Evolutionary conservation across 768 basidiomycete species (phyloP).

Genomic region (Leccinum pellstonianum): DNA sequence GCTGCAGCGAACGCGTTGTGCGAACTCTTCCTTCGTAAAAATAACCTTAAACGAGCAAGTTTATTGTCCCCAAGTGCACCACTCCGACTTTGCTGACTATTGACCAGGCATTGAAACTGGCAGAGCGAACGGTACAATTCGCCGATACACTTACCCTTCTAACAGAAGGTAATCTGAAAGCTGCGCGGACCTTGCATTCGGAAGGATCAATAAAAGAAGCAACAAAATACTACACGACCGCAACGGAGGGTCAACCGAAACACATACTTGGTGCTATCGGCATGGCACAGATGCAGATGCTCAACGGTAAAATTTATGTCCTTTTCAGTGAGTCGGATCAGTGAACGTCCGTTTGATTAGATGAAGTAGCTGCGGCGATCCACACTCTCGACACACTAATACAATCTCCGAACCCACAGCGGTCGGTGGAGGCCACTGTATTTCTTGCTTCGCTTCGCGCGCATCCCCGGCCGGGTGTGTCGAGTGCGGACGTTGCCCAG

Average conservation of each 20-base stretch:
- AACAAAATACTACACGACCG: slow-evolving; percentile 64
- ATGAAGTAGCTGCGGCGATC: slow-evolving; percentile 81
- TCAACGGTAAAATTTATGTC: slow-evolving; percentile 58
- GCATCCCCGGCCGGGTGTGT: slow-evolving; percentile 75
- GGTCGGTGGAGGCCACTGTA: slow-evolving; percentile 79
- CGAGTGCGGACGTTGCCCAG: slow-evolving; percentile 64
- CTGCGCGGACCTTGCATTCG: slow-evolving; percentile 78
- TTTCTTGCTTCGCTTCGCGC: slow-evolving; percentile 91
- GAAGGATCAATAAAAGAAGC: slow-evolving; percentile 66
- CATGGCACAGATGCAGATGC: slow-evolving; percentile 83
- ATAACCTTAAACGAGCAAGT: slow-evolving; percentile 55
- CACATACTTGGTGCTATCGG: slow-evolving; percentile 81
- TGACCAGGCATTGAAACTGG: slow-evolving; percentile 80
- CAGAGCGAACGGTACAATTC: slow-evolving; percentile 91
- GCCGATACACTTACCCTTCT: slow-evolving; percentile 84
- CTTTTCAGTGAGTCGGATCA: background rate
- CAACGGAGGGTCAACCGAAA: slow-evolving; percentile 68
- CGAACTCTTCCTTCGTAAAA: slow-evolving; percentile 74
- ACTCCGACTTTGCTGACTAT: background rate
- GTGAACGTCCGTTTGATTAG: slow-evolving; percentile 37
- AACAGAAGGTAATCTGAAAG: slow-evolving; percentile 82
- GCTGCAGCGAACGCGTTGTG: slow-evolving; percentile 83
- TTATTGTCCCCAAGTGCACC: slow-evolving; percentile 15
- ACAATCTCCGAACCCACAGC: slow-evolving; percentile 60
- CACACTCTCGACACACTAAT: slow-evolving; percentile 80